Evolutionary conservation across 192 early-diverging fungal genomes (phyloP).

Genomic region (Coemansia biformis): DNA sequence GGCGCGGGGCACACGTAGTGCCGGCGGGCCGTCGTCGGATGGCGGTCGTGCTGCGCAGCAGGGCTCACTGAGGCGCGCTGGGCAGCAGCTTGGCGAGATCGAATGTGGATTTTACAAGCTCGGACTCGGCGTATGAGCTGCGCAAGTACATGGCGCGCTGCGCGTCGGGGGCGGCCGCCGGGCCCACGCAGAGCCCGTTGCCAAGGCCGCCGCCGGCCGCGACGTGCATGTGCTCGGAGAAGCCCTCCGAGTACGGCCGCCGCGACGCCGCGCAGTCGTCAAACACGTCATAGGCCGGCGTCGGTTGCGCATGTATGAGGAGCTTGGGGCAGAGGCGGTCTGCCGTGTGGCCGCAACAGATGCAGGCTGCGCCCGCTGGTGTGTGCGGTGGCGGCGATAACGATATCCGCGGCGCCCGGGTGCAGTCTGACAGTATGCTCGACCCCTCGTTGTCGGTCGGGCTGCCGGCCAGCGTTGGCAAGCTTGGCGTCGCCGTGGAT

Average conservation of each 20-base stretch:
- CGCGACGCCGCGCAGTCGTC: constrained; percentile 9
- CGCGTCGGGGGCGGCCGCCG: constrained; percentile 5
- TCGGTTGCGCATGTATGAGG: constrained; percentile 3
- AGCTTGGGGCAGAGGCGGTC: constrained; percentile 5
- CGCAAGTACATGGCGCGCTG: constrained; percentile 41
- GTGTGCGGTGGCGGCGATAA: constrained; percentile 27
- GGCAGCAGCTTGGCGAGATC: constrained; percentile 46
- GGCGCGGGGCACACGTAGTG: too few species aligned
- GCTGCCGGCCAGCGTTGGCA: constrained; percentile 1
- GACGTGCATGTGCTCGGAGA: constrained; percentile 10
- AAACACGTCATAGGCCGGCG: constrained; percentile 8
- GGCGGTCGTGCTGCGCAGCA: too few species aligned
- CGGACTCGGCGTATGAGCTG: constrained; percentile 38
- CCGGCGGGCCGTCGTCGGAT: too few species aligned
- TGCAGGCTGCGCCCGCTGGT: constrained; percentile 19
- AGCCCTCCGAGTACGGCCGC: constrained; percentile 28
- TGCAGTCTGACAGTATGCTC: constrained; percentile 1
- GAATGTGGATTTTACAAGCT: constrained; percentile 42
- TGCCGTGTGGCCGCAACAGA: too few species aligned
- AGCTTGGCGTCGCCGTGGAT: constrained; percentile 11
- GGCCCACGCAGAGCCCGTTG: background rate
- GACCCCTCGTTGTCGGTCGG: background rate
- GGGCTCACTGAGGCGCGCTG: constrained; percentile 21
- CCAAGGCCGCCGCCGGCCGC: background rate
- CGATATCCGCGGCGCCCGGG: constrained; percentile 7